Evolutionary conservation across 192 early-diverging fungal species (phyloP), one percentile per base, ranked within the genome.

Genomic region (Geranomyces variabilis): DNA sequence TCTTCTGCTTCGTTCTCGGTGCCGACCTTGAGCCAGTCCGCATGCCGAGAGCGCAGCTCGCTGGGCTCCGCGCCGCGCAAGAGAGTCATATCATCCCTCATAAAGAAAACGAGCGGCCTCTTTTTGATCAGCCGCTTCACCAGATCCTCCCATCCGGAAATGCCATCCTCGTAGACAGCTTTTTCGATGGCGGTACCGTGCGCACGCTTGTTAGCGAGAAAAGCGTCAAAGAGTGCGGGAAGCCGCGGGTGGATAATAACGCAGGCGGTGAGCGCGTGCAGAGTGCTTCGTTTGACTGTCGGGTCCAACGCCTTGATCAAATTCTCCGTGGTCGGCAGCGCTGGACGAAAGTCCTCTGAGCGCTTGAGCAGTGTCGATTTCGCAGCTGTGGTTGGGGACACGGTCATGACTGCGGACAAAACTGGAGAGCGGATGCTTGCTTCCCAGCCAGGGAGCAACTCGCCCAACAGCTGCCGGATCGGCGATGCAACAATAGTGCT

Each of bases 101-200:
- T 55, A 28, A 24, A 66, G 26, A 80, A 80, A 7, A 73, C 70
- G 26, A 80, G 49, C 29, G 78, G 79, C 17, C 79, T 63, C 0
- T 74, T 62, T 24, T 5, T 33, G 47, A 80, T 70, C 34, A 72
- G 63, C 28, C 79, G 41, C 47, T 51, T 36, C 21, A 70, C 58
- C 0, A 80, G 59, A n/a, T 61, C 66, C 4, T 43, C 28, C 33
- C 45, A 29, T 19, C 56, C 55, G 62, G 55, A 67, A 7, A 66
- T 48, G 8, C 29, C 62, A 15, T 62, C 31, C 5, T 31, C 36
- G 29, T 80, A 80, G 15, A 78, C n/a, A 1, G 17, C 8, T 24
- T 56, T 34, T 36, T 78, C 75, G 14, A 43, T n/a, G 7, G 44
- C 24, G 4, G 56, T 65, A 14, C 70, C 75, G 5, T 59, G 5